Conservation (phyloP, 1,284 basidiomycete species). For the Trichosporon asahii region DNA sequence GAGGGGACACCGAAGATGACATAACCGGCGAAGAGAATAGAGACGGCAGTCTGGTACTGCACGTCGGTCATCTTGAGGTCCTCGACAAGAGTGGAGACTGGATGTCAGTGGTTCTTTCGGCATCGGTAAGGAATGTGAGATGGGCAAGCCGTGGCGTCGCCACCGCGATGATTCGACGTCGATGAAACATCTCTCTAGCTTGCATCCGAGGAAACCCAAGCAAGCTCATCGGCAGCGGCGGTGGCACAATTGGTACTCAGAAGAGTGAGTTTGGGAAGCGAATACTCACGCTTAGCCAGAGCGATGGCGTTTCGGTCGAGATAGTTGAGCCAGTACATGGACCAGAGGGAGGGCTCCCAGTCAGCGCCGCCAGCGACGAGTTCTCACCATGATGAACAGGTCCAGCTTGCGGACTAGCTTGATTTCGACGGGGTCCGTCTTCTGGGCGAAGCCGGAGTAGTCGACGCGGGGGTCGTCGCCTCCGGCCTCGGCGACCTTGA, state of each 20-base stretch:
- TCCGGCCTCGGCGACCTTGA: neutral
- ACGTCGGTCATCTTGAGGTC: slow-evolving; percentile 38
- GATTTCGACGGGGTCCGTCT: slow-evolving; percentile 29
- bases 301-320: slow-evolving; percentile 29
- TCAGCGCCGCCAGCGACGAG: neutral
- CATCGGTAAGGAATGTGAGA: neutral
- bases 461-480: slow-evolving; percentile 12
- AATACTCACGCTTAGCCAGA: slow-evolving; percentile 24
- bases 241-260: neutral
- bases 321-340: slow-evolving; percentile 32
- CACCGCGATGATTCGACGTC: neutral
- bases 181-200: no score
- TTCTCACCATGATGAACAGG: slow-evolving; percentile 24
- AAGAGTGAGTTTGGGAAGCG: neutral
- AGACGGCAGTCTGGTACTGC: slow-evolving; percentile 41
- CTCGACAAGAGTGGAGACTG: slow-evolving; percentile 18
- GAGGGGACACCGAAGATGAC: slow-evolving; percentile 43
- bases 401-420: slow-evolving; percentile 30
- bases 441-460: slow-evolving; percentile 30
- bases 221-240: neutral
- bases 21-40: slow-evolving; percentile 49
- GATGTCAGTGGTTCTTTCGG: neutral
- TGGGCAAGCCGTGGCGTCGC: neutral
- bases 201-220: no score
- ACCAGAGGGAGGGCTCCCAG: slow-evolving; percentile 20